Conservation (phyloP, 2,329 filamentous ascomycete genomes). For the Lojkania enalia region DNA sequence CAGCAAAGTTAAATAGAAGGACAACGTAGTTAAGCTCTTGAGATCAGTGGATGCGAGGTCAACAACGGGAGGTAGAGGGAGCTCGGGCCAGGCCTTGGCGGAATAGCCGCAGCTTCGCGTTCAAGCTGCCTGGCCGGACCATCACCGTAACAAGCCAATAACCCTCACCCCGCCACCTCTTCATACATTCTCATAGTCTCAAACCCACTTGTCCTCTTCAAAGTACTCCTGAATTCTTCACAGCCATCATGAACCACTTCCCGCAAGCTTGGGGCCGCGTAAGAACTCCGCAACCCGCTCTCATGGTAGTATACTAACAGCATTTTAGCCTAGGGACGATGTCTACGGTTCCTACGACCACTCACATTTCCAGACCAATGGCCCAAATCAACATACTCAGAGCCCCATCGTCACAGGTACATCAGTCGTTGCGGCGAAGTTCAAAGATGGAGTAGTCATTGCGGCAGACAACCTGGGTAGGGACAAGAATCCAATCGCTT, state of each 20-base stretch:
- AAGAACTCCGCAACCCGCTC: constrained; percentile 34
- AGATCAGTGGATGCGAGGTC: neutral
- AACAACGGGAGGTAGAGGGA: constrained; percentile 15
- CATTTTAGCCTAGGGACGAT: constrained; percentile 84
- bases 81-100: constrained; percentile 35
- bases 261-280: constrained; percentile 69
- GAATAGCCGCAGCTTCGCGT: constrained; percentile 18
- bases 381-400: constrained; percentile 79
- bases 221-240: constrained; percentile 2
- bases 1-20: too few species aligned
- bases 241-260: constrained; percentile 63
- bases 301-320: constrained; percentile 23
- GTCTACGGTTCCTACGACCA: constrained; percentile 92
- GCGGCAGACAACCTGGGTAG: constrained; percentile 94
- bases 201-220: constrained; percentile 1
- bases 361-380: constrained; percentile 74
- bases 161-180: constrained; percentile 15
- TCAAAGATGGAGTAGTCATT: constrained; percentile 93
- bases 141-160: constrained; percentile 21
- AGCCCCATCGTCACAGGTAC: constrained; percentile 94
- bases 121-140: constrained; percentile 35
- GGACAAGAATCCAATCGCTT: constrained; percentile 25
- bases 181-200: neutral
- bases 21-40: neutral
- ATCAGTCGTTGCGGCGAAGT: constrained; percentile 93